These are phyloP conservation scores for Stromatinia cepivora DNA, from an alignment of 2,329 filamentous ascomycete species.

Conservation along the genomic window DNA sequence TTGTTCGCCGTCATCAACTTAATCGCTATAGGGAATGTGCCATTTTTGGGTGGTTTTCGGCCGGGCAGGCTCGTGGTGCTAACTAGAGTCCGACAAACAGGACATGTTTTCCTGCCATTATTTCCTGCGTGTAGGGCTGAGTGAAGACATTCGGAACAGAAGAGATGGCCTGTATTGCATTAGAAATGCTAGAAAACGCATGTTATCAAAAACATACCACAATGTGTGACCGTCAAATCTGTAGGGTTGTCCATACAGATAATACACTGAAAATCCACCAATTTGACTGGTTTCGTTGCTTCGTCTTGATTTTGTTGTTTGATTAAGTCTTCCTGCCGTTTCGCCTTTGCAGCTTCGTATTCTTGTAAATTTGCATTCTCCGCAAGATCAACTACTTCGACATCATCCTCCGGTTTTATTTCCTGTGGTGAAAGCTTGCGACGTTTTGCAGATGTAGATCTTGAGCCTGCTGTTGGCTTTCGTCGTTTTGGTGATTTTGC, in stretches of 20 bases:
- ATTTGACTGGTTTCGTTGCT: conserved; percentile 50
- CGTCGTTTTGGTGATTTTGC: conserved; percentile 11
- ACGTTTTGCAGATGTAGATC: conserved; percentile 8
- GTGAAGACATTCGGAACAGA: conserved; percentile 63
- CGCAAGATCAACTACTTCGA: conserved; percentile 36
- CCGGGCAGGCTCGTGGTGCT: conserved; percentile 49
- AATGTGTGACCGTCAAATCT: conserved; percentile 62
- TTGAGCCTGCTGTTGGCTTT: not conserved
- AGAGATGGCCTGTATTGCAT: conserved; percentile 56
- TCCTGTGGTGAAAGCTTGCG: conserved; percentile 16
- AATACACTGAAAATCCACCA: conserved; percentile 61
- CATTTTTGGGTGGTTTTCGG: conserved; percentile 45
- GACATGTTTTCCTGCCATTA: conserved; percentile 55
- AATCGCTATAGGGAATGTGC: conserved; percentile 59
- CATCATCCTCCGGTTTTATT: conserved; percentile 24
- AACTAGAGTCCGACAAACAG: conserved; percentile 63
- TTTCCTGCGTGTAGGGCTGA: conserved; percentile 57
- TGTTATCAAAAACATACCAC: conserved; percentile 51
- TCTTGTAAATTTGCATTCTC: conserved; percentile 35
- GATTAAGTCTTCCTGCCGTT: conserved; percentile 36
- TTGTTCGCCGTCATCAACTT: conserved; percentile 60
- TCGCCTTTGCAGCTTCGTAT: conserved; percentile 35
- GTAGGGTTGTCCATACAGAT: conserved; percentile 66
- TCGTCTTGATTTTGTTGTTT: conserved; percentile 47
- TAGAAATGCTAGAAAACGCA: conserved; percentile 22